These are phyloP conservation scores for Parastagonospora avenae DNA, from an alignment of 2,329 filamentous ascomycete species.

Conservation along the genomic window DNA sequence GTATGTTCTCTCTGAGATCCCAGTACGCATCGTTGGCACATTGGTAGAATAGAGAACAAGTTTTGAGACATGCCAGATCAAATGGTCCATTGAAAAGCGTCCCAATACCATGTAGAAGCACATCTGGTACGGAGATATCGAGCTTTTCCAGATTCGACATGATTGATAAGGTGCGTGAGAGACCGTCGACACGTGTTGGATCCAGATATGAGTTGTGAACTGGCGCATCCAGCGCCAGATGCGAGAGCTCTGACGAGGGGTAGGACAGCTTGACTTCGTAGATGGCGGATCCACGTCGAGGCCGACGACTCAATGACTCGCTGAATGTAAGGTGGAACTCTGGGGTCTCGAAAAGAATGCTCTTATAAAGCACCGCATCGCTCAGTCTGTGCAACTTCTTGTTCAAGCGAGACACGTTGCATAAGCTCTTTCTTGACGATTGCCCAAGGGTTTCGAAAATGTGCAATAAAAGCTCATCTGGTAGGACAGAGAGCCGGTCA, in stretches of 20 bases:
- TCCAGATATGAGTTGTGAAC: slow-evolving; percentile 31
- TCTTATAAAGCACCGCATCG: slow-evolving; percentile 40
- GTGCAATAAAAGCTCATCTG: slow-evolving; percentile 39
- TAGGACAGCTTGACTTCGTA: slow-evolving; percentile 39
- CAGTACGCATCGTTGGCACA: slow-evolving; percentile 39
- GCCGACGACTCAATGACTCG: slow-evolving; percentile 37
- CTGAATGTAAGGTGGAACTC: slow-evolving; percentile 42
- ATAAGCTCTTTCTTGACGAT: slow-evolving; percentile 32
- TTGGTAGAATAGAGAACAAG: slow-evolving; percentile 39
- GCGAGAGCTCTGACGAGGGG: slow-evolving; percentile 36
- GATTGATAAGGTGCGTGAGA: slow-evolving; percentile 38
- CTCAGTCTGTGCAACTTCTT: slow-evolving; percentile 37
- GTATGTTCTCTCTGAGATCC: slow-evolving; percentile 42
- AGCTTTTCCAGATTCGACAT: slow-evolving; percentile 42
- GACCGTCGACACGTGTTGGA: slow-evolving; percentile 30
- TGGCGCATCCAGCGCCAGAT: slow-evolving; percentile 35
- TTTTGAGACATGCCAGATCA: slow-evolving; percentile 39
- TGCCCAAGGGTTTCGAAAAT: slow-evolving; percentile 34
- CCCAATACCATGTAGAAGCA: slow-evolving; percentile 36
- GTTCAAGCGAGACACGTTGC: slow-evolving; percentile 36
- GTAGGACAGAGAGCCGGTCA: slow-evolving; percentile 26
- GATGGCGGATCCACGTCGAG: slow-evolving; percentile 40
- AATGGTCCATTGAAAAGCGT: slow-evolving; percentile 42
- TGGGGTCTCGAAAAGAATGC: slow-evolving; percentile 37
- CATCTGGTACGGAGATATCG: slow-evolving; percentile 39